Conservation (phyloP, 345 rosid species). For the Linum trigynum region DNA sequence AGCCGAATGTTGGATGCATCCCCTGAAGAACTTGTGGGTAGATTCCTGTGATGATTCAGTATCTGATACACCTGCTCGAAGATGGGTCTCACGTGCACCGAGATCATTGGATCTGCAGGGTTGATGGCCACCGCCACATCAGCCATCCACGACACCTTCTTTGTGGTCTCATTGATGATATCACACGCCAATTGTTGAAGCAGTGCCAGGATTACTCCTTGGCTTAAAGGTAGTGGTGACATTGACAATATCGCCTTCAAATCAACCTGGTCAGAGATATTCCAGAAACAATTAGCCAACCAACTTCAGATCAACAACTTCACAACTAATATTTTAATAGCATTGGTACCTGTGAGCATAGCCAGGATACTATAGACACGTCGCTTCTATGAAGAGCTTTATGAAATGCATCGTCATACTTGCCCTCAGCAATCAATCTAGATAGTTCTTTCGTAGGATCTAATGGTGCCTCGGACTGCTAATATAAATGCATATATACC, state of each 20-base stretch:
- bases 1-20: constrained; percentile 48
- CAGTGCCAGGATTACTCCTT: constrained; percentile 74
- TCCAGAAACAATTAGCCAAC: background rate
- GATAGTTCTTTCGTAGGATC: constrained; percentile 70
- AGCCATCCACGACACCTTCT: constrained; percentile 72
- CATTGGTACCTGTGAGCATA: constrained; percentile 63
- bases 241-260: constrained; percentile 39
- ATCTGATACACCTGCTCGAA: constrained; percentile 71
- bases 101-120: constrained; percentile 62
- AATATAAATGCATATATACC: background rate
- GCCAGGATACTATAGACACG: constrained; percentile 71
- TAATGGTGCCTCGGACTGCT: constrained; percentile 51
- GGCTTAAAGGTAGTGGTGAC: constrained; percentile 67
- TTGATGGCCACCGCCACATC: constrained; percentile 65
- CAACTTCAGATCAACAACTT: background rate
- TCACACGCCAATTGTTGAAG: constrained; percentile 83
- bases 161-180: constrained; percentile 47
- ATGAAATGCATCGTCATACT: constrained; percentile 76
- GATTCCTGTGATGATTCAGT: constrained; percentile 41
- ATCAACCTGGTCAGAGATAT: constrained; percentile 46
- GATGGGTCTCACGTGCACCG: constrained; percentile 49
- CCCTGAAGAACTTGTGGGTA: constrained; percentile 30
- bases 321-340: background rate
- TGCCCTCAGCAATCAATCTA: constrained; percentile 52
- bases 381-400: constrained; percentile 74